Conservation (phyloP, 169 alveolate species). For the Eimeria zaria region DNA sequence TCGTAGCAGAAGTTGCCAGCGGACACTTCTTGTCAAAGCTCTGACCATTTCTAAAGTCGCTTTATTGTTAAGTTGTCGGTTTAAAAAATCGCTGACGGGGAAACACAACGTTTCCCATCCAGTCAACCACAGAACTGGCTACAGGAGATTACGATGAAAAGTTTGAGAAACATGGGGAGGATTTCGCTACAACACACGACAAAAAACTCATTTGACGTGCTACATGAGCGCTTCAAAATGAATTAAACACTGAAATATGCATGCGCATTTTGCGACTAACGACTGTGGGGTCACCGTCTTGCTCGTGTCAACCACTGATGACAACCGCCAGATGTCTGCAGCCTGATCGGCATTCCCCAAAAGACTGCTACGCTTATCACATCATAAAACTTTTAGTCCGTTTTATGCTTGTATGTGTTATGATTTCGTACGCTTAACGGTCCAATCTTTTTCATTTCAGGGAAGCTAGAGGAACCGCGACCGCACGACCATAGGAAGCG, state of each 20-base stretch:
- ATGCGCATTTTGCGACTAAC: conserved; percentile 27
- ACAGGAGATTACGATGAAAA: conserved; percentile 72
- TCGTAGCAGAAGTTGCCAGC: conserved; percentile 36
- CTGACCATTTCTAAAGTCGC: conserved; percentile 72
- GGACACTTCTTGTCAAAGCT: conserved; percentile 1
- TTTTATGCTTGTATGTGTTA: neutral
- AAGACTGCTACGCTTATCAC: neutral
- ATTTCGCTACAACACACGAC: conserved; percentile 39
- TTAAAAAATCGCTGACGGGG: conserved; percentile 47
- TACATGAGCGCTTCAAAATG: conserved; percentile 2
- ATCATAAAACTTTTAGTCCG: neutral
- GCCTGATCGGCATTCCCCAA: neutral
- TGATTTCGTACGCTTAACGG: neutral
- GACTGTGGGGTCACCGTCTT: conserved; percentile 73
- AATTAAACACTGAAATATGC: conserved; percentile 35
- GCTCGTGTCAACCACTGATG: conserved; percentile 42
- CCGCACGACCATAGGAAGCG: neutral
- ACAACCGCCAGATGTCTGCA: conserved; percentile 35
- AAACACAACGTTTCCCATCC: conserved; percentile 24
- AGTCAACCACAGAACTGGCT: conserved; percentile 56
- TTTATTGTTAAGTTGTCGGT: neutral
- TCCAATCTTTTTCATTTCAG: neutral
- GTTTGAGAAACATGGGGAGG: conserved; percentile 3
- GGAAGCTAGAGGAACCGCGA: too few relatives aligned
- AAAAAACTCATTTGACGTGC: conserved; percentile 48